Conservation (phyloP, 805 yeast species). For the Lipomyces spencermartinsiae region DNA sequence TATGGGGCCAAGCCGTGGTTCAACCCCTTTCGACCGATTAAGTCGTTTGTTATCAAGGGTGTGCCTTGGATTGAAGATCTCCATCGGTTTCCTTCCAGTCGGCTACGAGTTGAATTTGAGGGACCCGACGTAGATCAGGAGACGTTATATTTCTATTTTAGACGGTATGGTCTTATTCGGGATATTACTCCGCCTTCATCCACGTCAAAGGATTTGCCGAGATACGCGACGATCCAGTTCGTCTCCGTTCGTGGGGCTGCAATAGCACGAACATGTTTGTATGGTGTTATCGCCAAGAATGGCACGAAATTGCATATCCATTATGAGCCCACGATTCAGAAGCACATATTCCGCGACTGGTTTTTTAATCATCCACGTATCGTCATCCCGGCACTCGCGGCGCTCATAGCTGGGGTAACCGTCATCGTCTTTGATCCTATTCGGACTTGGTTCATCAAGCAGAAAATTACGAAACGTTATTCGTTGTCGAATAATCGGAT, state of each 20-base stretch:
- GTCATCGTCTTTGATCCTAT: constrained; percentile 92
- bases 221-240: constrained; percentile 63
- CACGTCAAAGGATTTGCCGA: constrained; percentile 54
- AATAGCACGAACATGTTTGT: constrained; percentile 87
- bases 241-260: constrained; percentile 69
- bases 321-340: constrained; percentile 64
- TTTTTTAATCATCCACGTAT: constrained; percentile 80
- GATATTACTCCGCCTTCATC: constrained; percentile 70
- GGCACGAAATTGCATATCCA: constrained; percentile 76
- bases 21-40: constrained; percentile 56
- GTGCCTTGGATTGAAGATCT: constrained; percentile 96
- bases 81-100: constrained; percentile 71
- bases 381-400: constrained; percentile 78
- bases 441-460: constrained; percentile 76
- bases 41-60: constrained; percentile 81
- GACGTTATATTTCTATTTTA: constrained; percentile 75
- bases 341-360: constrained; percentile 61
- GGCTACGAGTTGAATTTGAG: constrained; percentile 70
- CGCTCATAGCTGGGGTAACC: constrained; percentile 78
- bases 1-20: constrained; percentile 44
- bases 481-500: constrained; percentile 39
- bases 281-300: constrained; percentile 64
- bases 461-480: constrained; percentile 62
- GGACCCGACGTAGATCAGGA: constrained; percentile 80
- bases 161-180: constrained; percentile 84